Conservation (phyloP, 2,329 filamentous ascomycete species). For the Cladophialophora psammophila region DNA sequence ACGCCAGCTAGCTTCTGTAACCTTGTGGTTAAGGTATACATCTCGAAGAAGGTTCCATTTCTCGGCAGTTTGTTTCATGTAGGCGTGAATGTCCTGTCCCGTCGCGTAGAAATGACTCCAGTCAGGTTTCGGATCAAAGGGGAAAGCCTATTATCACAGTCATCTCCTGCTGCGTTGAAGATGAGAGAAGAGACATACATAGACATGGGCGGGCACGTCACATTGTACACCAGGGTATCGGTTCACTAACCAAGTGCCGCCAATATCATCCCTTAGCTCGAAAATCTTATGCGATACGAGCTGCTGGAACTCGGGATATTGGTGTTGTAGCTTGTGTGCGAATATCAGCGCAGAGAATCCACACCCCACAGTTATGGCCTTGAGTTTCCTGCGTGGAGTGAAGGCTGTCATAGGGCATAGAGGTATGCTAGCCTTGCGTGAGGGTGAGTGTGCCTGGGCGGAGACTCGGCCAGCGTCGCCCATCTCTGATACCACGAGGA, state of each 20-base stretch:
- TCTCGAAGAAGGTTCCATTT: conserved; percentile 52
- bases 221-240: conserved; percentile 57
- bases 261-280: conserved; percentile 50
- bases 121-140: conserved; percentile 53
- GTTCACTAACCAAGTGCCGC: conserved; percentile 54
- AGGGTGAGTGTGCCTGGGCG: not conserved
- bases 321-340: conserved; percentile 52
- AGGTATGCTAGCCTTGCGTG: not conserved
- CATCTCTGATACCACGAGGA: not conserved
- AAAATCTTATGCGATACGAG: conserved; percentile 52
- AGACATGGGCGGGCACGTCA: conserved; percentile 73
- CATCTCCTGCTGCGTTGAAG: conserved; percentile 10
- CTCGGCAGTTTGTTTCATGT: conserved; percentile 49
- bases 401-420: conserved; percentile 16
- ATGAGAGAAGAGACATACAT: conserved; percentile 51
- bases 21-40: conserved; percentile 48
- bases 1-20: conserved; percentile 51
- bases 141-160: conserved; percentile 30
- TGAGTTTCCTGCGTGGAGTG: conserved; percentile 29
- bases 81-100: conserved; percentile 53
- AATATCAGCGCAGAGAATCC: conserved; percentile 48
- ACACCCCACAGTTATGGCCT: conserved; percentile 41
- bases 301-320: conserved; percentile 44
- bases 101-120: conserved; percentile 53
- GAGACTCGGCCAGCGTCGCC: not conserved